Evolutionary conservation across 164 flowering plant genomes (phyloP).

Genomic region (grape (Vitis vinifera)): ASM3070453v1 NC_081808.1:12399501-12400000

Average conservation of each 20-base stretch:
- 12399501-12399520: no score
- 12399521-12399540: no score
- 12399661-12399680: conserved; percentile 93
- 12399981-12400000: conserved; percentile 44
- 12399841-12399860: conserved; percentile 31
- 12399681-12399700: conserved; percentile 27
- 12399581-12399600: not conserved
- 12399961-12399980: conserved; percentile 42
- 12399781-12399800: conserved; percentile 60
- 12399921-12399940: conserved; percentile 46
- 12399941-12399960: conserved; percentile 30
- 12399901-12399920: conserved; percentile 39
- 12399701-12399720: conserved; percentile 23
- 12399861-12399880: conserved; percentile 41
- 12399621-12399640: conserved; percentile 48
- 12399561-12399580: not conserved
- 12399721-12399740: conserved; percentile 24
- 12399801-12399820: conserved; percentile 62
- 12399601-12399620: not conserved
- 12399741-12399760: conserved; percentile 39
- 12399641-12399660: conserved; percentile 73
- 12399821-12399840: conserved; percentile 56
- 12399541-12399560: no score
- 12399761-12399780: conserved; percentile 37
- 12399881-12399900: conserved; percentile 39